Percentiles rank a stretch among this genome's conserved stretches.
Conservation (phyloP, 176 grass and related monocot species). For the Elaeis guineensis region DNA sequence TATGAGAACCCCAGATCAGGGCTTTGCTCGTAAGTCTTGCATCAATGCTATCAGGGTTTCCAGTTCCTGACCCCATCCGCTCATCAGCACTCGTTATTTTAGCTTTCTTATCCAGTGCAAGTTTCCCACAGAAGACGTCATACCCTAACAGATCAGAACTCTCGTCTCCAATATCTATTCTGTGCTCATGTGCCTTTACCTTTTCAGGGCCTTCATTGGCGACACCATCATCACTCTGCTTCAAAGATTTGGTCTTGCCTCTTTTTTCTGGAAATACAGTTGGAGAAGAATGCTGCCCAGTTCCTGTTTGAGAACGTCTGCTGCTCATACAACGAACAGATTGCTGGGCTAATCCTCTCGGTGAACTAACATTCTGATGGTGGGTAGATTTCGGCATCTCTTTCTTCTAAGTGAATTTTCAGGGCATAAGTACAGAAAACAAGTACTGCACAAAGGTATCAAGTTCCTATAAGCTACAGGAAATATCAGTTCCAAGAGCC, state of each 20-base stretch:
- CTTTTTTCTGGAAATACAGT: constrained; percentile 83
- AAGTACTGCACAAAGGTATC: constrained; percentile 2
- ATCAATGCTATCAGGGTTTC: constrained; percentile 44
- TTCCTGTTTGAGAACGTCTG: constrained; percentile 45
- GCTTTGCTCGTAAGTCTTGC: constrained; percentile 87
- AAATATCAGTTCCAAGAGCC: constrained; percentile 22
- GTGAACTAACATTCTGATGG: constrained; percentile 49
- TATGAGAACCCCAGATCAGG: constrained; percentile 68
- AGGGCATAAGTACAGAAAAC: constrained; percentile 8
- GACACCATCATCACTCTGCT: constrained; percentile 35
- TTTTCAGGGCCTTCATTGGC: constrained; percentile 36
- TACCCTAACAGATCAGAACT: constrained; percentile 81
- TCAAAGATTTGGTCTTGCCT: constrained; percentile 52
- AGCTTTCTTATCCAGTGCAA: constrained; percentile 57
- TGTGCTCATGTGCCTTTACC: constrained; percentile 50
- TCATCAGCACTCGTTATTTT: constrained; percentile 41
- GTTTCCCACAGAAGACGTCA: constrained; percentile 70
- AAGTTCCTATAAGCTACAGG: constrained; percentile 2
- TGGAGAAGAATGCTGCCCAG: constrained; percentile 71
- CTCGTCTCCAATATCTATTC: constrained; percentile 63
- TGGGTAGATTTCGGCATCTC: constrained; percentile 53
- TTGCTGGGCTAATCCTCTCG: constrained; percentile 62
- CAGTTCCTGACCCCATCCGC: constrained; percentile 26
- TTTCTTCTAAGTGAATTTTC: constrained; percentile 13
- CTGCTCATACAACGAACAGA: constrained; percentile 50